These are phyloP conservation scores for Fusarium annulatum DNA, from an alignment of 2,329 filamentous ascomycete species.

Conservation along the genomic window DNA sequence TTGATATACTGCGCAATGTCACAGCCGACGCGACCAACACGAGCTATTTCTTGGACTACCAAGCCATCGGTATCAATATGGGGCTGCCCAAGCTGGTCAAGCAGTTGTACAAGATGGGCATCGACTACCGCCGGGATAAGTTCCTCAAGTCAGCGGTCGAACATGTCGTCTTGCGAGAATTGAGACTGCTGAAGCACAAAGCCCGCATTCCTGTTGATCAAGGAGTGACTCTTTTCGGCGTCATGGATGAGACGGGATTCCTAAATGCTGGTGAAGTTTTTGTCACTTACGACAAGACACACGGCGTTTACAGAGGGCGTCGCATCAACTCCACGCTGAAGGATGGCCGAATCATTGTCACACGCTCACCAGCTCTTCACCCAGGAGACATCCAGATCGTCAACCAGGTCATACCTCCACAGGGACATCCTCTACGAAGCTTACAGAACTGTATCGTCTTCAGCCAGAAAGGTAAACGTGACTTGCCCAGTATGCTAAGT, in stretches of 20 bases:
- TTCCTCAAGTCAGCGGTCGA: slow-evolving; percentile 80
- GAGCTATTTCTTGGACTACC: slow-evolving; percentile 71
- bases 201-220: slow-evolving; percentile 77
- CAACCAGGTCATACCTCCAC: slow-evolving; percentile 69
- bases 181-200: slow-evolving; percentile 82
- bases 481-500: slow-evolving; percentile 81
- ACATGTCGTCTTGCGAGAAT: slow-evolving; percentile 73
- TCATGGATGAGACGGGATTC: slow-evolving; percentile 83
- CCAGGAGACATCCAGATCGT: slow-evolving; percentile 82
- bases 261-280: slow-evolving; percentile 76
- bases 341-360: slow-evolving; percentile 68
- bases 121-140: slow-evolving; percentile 73
- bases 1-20: slow-evolving; percentile 69
- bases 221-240: slow-evolving; percentile 81
- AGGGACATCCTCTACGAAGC: slow-evolving; percentile 67
- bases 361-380: slow-evolving; percentile 83
- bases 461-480: slow-evolving; percentile 74
- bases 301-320: slow-evolving; percentile 31
- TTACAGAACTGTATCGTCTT: slow-evolving; percentile 83
- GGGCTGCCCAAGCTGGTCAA: slow-evolving; percentile 71
- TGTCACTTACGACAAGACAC: slow-evolving; percentile 63
- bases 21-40: slow-evolving; percentile 70
- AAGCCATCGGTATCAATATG: slow-evolving; percentile 70
- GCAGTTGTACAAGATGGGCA: slow-evolving; percentile 64
- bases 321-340: slow-evolving; percentile 47